These are phyloP conservation scores for Miamiensis avidus DNA, from an alignment of 169 alveolate species.

Conservation along the genomic window DNA sequence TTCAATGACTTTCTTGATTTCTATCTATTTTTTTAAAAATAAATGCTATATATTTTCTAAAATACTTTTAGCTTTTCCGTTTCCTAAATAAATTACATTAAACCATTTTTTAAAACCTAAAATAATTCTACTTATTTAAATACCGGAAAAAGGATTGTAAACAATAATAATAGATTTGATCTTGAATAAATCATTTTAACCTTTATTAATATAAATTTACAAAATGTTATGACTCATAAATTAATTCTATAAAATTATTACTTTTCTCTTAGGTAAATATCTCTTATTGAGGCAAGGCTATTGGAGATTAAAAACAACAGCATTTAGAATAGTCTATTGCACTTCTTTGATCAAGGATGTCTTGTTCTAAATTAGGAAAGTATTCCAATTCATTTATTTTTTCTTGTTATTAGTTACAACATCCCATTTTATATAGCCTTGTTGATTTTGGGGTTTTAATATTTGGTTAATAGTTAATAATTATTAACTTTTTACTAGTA, in stretches of 20 bases:
- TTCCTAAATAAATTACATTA: neutral
- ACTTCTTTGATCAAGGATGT: neutral
- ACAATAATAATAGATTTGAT: neutral
- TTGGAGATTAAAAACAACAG: neutral
- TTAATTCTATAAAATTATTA: too few relatives aligned
- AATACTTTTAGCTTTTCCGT: neutral
- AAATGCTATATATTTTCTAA: too few relatives aligned
- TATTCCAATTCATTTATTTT: neutral
- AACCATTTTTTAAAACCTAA: too few relatives aligned
- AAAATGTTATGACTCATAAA: too few relatives aligned
- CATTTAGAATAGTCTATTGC: neutral
- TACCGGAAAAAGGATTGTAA: neutral
- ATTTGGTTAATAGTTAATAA: too few relatives aligned
- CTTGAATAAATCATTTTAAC: neutral
- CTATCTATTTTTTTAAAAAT: too few relatives aligned
- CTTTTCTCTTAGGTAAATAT: neutral
- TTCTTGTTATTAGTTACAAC: too few relatives aligned
- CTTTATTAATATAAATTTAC: neutral
- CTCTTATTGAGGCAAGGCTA: neutral
- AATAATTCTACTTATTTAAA: too few relatives aligned
- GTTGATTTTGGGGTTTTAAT: too few relatives aligned
- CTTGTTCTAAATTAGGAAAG: neutral
- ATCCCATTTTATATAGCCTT: too few relatives aligned
- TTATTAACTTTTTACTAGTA: too few relatives aligned
- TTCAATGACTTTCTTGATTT: neutral